Base-by-base conservation (phyloP, 2,329 filamentous ascomycete species). In the Cryphonectria japonica region DNA sequence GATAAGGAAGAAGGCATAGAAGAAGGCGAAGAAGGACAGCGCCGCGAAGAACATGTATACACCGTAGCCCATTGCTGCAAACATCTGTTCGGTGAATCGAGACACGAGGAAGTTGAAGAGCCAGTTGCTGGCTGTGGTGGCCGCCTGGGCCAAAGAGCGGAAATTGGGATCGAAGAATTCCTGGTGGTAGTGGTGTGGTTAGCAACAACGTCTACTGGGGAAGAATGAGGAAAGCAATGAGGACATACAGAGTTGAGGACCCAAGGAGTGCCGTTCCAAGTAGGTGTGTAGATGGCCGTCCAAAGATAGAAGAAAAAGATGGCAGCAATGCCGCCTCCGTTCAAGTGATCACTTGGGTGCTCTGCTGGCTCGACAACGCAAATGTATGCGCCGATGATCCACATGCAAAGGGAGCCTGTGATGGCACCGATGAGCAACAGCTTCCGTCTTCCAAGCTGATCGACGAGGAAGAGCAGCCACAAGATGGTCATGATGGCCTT, bases 211-310 rank as follows among this genome's bases (percentile, higher is more conserved):
- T 52, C 16, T 46, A 9, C n/a, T 37, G 26, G 16, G 19, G 5
- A 1, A 29, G 0, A 3, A n/a, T 5, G 16, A 3, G 8, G 7
- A 14, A 14, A 60, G 26, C 22, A 3, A 22, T 19, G 50, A 22
- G n/a, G 13, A 43, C 65, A 46, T 34, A 67, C 65, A 32, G 86
- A 86, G 82, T 93, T 93, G 77, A 92, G 82, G 29, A 94, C 91
- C 92, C 92, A 94, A 0, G 91, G 92, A 0, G 90, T 92, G 1
- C 90, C 91, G 77, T 92, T 92, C 91, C 90, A 93, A 0, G 87
- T 87, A 0, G 88, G 91, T 0, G 90, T 92, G 81, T 93, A 94
- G 78, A 91, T 89, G 0, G 86, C 88, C 0, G 91, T 92, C 88
- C 89, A 93, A 0, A 93, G 84, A 76, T 93, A 93, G 82, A 93